These are phyloP conservation scores for Beverwykella pulmonaria DNA, from an alignment of 495 filamentous ascomycete species.

Conservation along the genomic window DNA sequence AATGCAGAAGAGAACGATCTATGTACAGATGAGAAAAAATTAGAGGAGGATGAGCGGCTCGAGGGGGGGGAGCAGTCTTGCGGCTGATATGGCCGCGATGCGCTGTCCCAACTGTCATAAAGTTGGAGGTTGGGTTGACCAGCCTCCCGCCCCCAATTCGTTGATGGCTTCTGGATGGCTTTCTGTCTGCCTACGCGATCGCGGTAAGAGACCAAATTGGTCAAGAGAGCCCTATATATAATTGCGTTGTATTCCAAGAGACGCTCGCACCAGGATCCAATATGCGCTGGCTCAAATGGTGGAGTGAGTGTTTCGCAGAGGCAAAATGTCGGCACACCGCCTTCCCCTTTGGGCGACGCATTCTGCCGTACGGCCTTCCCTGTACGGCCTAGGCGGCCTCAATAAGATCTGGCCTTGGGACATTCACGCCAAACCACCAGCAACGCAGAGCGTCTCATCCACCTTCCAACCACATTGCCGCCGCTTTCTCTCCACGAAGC, in stretches of 20 bases:
- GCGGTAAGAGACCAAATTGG: too few relatives aligned
- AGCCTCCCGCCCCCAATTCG: background rate
- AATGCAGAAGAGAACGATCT: background rate
- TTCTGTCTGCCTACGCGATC: background rate
- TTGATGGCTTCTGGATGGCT: background rate
- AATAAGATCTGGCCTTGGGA: background rate
- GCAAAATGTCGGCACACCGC: too few relatives aligned
- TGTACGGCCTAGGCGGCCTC: background rate
- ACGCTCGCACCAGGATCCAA: too few relatives aligned
- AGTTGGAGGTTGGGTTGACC: background rate
- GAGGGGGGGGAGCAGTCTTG: background rate
- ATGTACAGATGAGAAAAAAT: background rate
- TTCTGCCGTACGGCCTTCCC: background rate
- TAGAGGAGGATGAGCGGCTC: background rate
- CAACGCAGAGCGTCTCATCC: constrained; percentile 3
- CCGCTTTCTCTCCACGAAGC: background rate
- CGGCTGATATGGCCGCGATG: background rate
- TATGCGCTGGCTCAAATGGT: too few relatives aligned
- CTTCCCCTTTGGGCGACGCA: background rate
- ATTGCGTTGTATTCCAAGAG: too few relatives aligned
- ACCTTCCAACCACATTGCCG: background rate
- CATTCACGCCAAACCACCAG: background rate
- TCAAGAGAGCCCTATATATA: too few relatives aligned
- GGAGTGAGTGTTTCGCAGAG: too few relatives aligned
- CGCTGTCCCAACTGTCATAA: background rate